A percentile compares a stretch with the other conserved stretches of the same genome.
Evolutionary conservation across 169 alveolate genomes (phyloP).

Genomic region (Eimeria maxima): DNA sequence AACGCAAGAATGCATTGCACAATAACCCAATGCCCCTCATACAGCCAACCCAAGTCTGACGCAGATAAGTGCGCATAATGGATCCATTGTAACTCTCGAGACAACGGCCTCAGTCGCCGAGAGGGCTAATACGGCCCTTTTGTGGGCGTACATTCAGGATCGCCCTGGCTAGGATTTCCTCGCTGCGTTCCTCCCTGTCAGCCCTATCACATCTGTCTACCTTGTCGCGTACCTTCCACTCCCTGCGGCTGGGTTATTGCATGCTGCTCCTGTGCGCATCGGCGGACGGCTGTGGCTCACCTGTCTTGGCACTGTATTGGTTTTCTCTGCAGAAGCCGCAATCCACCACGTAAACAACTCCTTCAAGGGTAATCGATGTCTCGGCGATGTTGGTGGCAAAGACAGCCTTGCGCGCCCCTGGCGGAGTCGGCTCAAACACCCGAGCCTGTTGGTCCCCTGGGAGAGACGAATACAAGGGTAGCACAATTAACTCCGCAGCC

Average conservation of each 20-base stretch:
- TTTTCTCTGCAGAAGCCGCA: constrained; percentile 99
- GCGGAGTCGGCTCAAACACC: constrained; percentile 97
- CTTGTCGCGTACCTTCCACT: not conserved
- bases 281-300: constrained; percentile 78
- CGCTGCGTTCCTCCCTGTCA: not conserved
- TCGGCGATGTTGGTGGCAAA: constrained; percentile 99
- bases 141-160: not conserved
- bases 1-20: not conserved
- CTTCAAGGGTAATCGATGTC: constrained; percentile 99
- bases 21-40: not conserved
- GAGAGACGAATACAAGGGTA: constrained; percentile 98
- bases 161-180: not conserved
- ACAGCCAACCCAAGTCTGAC: not conserved
- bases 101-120: not conserved
- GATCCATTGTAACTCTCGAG: not conserved
- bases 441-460: constrained; percentile 99
- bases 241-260: not conserved
- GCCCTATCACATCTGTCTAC: not conserved
- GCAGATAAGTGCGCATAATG: not conserved
- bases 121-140: no score
- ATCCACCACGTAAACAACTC: constrained; percentile 96
- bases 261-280: not conserved
- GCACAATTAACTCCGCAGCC: constrained; percentile 96
- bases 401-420: constrained; percentile 96
- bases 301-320: constrained; percentile 98